phyloP scores from a whole-genome alignment of 2,329 filamentous ascomycete species.

The Chalaropsis thielavioides region DNA sequence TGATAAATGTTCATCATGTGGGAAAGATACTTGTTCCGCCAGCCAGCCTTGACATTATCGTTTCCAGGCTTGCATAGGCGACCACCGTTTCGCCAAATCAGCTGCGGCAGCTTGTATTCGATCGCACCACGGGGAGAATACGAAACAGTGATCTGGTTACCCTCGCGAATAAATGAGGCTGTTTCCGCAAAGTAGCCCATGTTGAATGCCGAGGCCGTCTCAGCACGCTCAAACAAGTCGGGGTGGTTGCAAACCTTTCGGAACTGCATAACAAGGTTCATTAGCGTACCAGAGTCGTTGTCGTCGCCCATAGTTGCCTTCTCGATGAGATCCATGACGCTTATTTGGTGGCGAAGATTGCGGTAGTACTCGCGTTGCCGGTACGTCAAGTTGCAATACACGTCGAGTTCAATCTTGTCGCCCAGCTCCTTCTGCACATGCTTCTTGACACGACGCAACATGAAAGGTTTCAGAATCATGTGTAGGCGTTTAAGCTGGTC shows the following conservation, averaged over 20 bases:
- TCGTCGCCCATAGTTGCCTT: slow-evolving; percentile 92
- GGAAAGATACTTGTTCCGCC: slow-evolving; percentile 59
- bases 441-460: slow-evolving; percentile 98
- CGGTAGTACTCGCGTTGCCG: slow-evolving; percentile 87
- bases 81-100: slow-evolving; percentile 71
- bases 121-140: slow-evolving; percentile 84
- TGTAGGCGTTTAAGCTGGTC: slow-evolving; percentile 92
- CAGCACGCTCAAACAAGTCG: slow-evolving; percentile 87
- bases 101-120: slow-evolving; percentile 65
- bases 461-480: slow-evolving; percentile 98
- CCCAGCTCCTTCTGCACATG: slow-evolving; percentile 97
- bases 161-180: slow-evolving; percentile 85
- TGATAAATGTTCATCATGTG: slow-evolving; percentile 87
- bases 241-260: slow-evolving; percentile 98
- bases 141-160: slow-evolving; percentile 58
- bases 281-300: slow-evolving; percentile 84
- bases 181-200: slow-evolving; percentile 86
- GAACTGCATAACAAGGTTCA: slow-evolving; percentile 99
- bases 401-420: slow-evolving; percentile 93
- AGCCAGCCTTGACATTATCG: slow-evolving; percentile 63
- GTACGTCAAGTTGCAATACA: slow-evolving; percentile 95
- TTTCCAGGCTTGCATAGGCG: slow-evolving; percentile 59
- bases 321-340: slow-evolving; percentile 95
- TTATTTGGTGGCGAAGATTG: slow-evolving; percentile 90
- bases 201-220: slow-evolving; percentile 74